Evolutionary conservation across 495 filamentous ascomycete species (phyloP).

Genomic region (Aeminium ludgeri): DNA sequence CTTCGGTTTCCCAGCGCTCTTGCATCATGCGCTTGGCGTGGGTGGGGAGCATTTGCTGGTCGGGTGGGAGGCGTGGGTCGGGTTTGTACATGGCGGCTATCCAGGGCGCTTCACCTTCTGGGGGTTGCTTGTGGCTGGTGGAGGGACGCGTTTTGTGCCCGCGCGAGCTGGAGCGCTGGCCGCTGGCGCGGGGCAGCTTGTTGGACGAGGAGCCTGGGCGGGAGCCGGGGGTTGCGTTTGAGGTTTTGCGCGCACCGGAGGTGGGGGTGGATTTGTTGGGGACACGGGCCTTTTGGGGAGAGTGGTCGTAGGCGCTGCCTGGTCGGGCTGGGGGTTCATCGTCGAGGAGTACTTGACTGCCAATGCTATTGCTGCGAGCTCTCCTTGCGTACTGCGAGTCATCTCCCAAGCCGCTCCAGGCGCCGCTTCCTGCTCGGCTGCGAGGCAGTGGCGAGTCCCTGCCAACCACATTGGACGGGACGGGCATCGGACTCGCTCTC

Average conservation of each 20-base stretch:
- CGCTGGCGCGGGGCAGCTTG: constrained; percentile 6
- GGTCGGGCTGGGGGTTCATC: constrained; percentile 25
- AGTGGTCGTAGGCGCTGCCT: constrained; percentile 12
- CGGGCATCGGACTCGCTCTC: constrained; percentile 58
- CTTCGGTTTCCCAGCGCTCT: constrained; percentile 87
- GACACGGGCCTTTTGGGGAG: constrained; percentile 22
- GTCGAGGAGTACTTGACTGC: constrained; percentile 39
- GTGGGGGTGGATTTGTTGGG: constrained; percentile 19
- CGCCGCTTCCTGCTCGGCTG: constrained; percentile 35
- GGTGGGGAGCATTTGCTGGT: constrained; percentile 88
- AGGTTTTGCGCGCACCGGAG: constrained; percentile 19
- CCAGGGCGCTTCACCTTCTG: constrained; percentile 94
- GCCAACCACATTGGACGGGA: constrained; percentile 50
- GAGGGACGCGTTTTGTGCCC: constrained; percentile 31
- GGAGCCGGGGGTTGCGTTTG: constrained; percentile 1
- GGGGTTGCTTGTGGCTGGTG: constrained; percentile 46
- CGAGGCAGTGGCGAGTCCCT: constrained; percentile 51
- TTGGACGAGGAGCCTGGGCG: constrained; percentile 3
- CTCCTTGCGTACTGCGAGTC: constrained; percentile 48
- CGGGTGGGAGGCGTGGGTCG: constrained; percentile 81
- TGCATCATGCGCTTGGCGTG: constrained; percentile 83
- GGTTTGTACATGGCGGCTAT: constrained; percentile 88
- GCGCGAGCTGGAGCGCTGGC: neutral
- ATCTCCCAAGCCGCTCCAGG: constrained; percentile 37
- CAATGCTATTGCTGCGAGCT: constrained; percentile 55